Evolutionary conservation across 768 basidiomycete genomes (phyloP).

Genomic region (Lactifluus subvellereus): DNA sequence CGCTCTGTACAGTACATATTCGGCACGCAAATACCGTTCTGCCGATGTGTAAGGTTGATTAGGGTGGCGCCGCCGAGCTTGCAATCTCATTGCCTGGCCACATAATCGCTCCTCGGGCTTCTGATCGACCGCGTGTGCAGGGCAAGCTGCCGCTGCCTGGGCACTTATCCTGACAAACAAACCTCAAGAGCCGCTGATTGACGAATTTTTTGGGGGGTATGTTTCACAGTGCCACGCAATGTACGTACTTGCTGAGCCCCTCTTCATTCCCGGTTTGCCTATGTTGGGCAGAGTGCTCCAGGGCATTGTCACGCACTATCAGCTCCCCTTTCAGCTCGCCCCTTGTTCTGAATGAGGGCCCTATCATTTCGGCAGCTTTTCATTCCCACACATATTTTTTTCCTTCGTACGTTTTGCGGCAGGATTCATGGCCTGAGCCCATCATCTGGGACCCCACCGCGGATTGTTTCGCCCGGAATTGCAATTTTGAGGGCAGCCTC

Average conservation of each 20-base stretch:
- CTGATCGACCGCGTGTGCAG: conserved; percentile 12
- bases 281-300: conserved; percentile 8
- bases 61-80: not conserved
- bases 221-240: not conserved
- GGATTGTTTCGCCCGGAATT: conserved; percentile 5
- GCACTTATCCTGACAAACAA: not conserved
- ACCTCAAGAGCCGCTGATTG: not conserved
- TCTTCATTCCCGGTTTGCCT: conserved; percentile 16
- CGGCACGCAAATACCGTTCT: not conserved
- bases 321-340: conserved; percentile 2
- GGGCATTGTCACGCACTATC: conserved; percentile 3
- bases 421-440: not conserved
- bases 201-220: not conserved
- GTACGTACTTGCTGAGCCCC: conserved; percentile 14
- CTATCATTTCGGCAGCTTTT: conserved; percentile 10
- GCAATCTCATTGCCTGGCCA: not conserved
- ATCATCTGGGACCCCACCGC: not conserved
- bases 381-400: conserved; percentile 2
- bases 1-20: not conserved
- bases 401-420: not conserved
- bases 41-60: not conserved
- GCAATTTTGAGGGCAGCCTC: conserved; percentile 3
- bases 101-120: not conserved
- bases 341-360: conserved; percentile 1
- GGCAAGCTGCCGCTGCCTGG: not conserved